Conservation (phyloP, 1,284 basidiomycete genomes). For the Takashimella tepidaria region DNA sequence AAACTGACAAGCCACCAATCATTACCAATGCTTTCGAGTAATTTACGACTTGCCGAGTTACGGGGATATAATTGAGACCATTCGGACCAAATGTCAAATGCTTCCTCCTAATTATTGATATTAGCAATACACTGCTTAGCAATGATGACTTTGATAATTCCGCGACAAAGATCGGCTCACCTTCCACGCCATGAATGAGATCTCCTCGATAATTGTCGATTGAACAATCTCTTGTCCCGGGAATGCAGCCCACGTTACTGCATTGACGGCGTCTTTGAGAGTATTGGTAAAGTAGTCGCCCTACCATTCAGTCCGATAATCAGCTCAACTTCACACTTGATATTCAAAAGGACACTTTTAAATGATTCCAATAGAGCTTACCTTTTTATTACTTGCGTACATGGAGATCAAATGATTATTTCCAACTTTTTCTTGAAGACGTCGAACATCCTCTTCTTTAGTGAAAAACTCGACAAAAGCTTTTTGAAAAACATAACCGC, state of each 20-base stretch:
- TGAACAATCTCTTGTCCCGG: slow-evolving; percentile 97
- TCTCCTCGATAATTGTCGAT: slow-evolving; percentile 94
- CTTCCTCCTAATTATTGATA: slow-evolving; percentile 97
- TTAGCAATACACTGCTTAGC: no score
- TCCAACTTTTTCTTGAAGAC: slow-evolving; percentile 57
- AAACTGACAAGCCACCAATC: slow-evolving; percentile 87
- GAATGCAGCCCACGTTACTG: slow-evolving; percentile 99
- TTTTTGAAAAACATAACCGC: slow-evolving; percentile 95
- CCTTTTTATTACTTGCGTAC: slow-evolving; percentile 74
- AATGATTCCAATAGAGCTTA: no score
- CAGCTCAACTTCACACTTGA: no score
- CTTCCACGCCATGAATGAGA: slow-evolving; percentile 98
- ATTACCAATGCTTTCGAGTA: slow-evolving; percentile 67
- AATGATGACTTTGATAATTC: no score
- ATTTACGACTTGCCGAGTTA: slow-evolving; percentile 62
- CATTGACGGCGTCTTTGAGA: slow-evolving; percentile 86
- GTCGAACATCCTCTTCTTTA: slow-evolving; percentile 58
- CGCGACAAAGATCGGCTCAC: slow-evolving; percentile 54
- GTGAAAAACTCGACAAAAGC: slow-evolving; percentile 97
- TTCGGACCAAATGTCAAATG: slow-evolving; percentile 91
- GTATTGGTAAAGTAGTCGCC: slow-evolving; percentile 93
- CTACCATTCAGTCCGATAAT: no score
- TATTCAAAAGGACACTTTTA: no score
- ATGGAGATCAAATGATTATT: slow-evolving; percentile 65
- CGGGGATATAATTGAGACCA: slow-evolving; percentile 87